Evolutionary conservation across 441 rosid genomes (phyloP).

Genomic region (Pelargonium australe): DNA sequence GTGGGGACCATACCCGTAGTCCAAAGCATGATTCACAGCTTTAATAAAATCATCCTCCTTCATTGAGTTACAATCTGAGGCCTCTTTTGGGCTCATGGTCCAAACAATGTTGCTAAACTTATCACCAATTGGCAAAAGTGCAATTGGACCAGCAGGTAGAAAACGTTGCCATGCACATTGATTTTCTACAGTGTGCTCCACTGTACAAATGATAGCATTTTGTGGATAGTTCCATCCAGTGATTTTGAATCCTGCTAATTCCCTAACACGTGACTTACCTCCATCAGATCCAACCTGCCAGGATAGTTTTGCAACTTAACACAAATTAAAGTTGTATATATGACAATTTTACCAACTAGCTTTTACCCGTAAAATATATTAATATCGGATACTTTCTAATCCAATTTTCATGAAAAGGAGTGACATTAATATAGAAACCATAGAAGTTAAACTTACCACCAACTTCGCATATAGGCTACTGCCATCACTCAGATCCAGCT

Average conservation of each 20-base stretch:
- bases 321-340: constrained; percentile 3
- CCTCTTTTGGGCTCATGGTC: constrained; percentile 81
- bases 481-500: constrained; percentile 76
- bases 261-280: constrained; percentile 77
- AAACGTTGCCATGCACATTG: constrained; percentile 88
- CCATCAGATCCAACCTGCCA: constrained; percentile 95
- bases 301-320: constrained; percentile 14
- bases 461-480: constrained; percentile 59
- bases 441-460: constrained; percentile 53
- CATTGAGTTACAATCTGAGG: constrained; percentile 57
- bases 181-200: constrained; percentile 68
- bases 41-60: constrained; percentile 66
- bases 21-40: constrained; percentile 72
- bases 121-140: constrained; percentile 80
- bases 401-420: constrained; percentile 4
- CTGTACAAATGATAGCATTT: constrained; percentile 86
- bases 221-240: constrained; percentile 89
- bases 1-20: constrained; percentile 78
- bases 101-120: constrained; percentile 88
- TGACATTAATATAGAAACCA: constrained; percentile 11
- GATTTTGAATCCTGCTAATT: constrained; percentile 68
- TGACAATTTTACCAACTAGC: constrained; percentile 1
- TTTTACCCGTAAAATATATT: neutral
- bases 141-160: constrained; percentile 85
- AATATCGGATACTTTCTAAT: neutral